A percentile compares a stretch with the other conserved stretches of the same genome.
phyloP scores from a whole-genome alignment of 306 rosid species.

The Hippophae rhamnoides region DNA sequence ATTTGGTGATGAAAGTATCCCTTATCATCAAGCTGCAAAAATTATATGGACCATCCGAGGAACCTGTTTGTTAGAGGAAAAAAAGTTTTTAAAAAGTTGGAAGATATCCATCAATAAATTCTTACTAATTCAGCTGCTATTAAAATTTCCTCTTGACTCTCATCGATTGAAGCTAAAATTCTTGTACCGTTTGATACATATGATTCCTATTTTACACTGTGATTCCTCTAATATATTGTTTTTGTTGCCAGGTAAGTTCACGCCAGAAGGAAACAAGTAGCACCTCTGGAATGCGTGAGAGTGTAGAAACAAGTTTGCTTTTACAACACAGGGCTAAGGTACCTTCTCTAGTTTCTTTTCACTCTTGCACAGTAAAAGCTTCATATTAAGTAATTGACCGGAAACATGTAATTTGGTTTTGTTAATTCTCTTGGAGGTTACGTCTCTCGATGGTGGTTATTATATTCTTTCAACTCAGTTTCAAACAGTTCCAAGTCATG shows the following conservation, averaged over 20 bases:
- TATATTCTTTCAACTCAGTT: too few relatives aligned
- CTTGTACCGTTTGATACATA: not conserved
- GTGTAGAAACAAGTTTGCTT: constrained; percentile 87
- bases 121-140: too few relatives aligned
- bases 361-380: not conserved
- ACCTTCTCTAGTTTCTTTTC: constrained; percentile 9
- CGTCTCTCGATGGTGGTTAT: too few relatives aligned
- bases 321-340: constrained; percentile 94
- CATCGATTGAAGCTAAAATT: too few relatives aligned
- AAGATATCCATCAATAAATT: too few relatives aligned
- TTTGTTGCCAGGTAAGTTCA: constrained; percentile 72
- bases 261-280: constrained; percentile 97
- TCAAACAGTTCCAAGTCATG: too few relatives aligned
- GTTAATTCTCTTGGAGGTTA: not conserved
- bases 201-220: constrained; percentile 6
- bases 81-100: too few relatives aligned
- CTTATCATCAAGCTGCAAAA: too few relatives aligned
- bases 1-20: too few relatives aligned
- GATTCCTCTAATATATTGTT: constrained; percentile 20
- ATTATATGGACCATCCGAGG: too few relatives aligned
- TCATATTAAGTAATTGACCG: not conserved
- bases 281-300: constrained; percentile 92
- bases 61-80: too few relatives aligned
- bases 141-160: too few relatives aligned
- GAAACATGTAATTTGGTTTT: not conserved